Evolutionary conservation across 1,284 basidiomycete genomes (phyloP).

Genomic region (Papiliotrema fonsecae): DNA sequence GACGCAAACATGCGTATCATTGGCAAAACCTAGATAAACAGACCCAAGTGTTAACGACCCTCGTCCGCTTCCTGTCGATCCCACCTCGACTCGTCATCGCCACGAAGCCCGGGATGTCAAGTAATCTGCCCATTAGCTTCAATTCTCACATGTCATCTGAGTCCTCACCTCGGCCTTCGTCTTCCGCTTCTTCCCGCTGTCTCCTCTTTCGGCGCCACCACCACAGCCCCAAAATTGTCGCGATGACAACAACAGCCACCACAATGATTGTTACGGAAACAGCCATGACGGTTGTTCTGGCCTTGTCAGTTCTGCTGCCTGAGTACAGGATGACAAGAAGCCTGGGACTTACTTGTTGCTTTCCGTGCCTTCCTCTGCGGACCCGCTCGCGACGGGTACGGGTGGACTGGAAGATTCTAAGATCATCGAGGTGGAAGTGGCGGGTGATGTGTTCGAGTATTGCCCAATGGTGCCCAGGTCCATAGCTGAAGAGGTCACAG

Average conservation of each 20-base stretch:
- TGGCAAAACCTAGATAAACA: too few relatives aligned
- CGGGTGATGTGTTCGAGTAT: background rate
- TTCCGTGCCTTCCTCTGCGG: background rate
- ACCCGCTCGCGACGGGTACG: background rate
- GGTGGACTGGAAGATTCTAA: background rate
- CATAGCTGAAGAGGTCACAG: background rate
- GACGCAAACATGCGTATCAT: too few relatives aligned
- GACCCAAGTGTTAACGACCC: too few relatives aligned
- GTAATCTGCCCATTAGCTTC: background rate
- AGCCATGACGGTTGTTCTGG: slow-evolving; percentile 25
- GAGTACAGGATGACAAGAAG: background rate
- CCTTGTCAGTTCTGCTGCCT: background rate
- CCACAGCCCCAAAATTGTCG: slow-evolving; percentile 19
- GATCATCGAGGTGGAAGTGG: background rate
- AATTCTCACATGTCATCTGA: background rate
- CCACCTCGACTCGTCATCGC: background rate
- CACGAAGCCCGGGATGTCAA: background rate
- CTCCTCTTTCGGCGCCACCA: slow-evolving; percentile 18
- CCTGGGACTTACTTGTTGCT: background rate
- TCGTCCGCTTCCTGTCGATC: background rate
- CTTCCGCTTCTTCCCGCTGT: slow-evolving; percentile 9
- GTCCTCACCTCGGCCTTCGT: slow-evolving; percentile 3
- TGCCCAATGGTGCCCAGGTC: background rate
- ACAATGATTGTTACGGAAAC: slow-evolving; percentile 29
- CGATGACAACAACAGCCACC: slow-evolving; percentile 21